Evolutionary conservation across 106 monocot genomes (phyloP).

Genomic region (Allium sativum): DNA sequence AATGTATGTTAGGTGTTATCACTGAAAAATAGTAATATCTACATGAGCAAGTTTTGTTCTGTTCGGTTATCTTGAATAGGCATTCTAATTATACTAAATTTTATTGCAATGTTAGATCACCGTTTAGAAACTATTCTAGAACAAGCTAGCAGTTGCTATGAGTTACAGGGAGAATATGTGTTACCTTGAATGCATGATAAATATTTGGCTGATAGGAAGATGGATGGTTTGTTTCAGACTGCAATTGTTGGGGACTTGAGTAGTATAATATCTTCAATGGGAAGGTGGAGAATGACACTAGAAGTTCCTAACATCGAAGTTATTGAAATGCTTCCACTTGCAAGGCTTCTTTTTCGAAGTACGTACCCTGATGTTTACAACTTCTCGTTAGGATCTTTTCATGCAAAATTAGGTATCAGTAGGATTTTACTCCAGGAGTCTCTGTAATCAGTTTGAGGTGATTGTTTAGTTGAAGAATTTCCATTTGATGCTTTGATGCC

Average conservation of each 20-base stretch:
- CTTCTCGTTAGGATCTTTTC: conserved; percentile 50
- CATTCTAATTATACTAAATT: no score
- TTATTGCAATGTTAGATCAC: conserved; percentile 49
- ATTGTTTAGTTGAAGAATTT: not conserved
- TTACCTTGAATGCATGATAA: conserved; percentile 89
- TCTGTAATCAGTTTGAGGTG: conserved; percentile 75
- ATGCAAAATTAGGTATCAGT: conserved; percentile 59
- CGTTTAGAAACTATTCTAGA: conserved; percentile 84
- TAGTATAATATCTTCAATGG: conserved; percentile 88
- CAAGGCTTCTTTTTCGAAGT: conserved; percentile 90
- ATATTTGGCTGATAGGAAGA: conserved; percentile 31
- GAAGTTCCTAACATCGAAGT: conserved; percentile 96
- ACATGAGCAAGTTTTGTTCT: no score
- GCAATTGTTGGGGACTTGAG: conserved; percentile 80
- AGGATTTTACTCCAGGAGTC: conserved; percentile 69
- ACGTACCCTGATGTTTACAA: conserved; percentile 77
- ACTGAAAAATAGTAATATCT: no score
- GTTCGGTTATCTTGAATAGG: no score
- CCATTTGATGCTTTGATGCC: no score
- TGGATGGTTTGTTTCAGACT: conserved; percentile 46
- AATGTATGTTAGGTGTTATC: no score
- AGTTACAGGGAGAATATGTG: conserved; percentile 98
- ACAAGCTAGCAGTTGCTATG: conserved; percentile 86
- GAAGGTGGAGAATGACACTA: conserved; percentile 89
- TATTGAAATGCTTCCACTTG: conserved; percentile 97